phyloP scores from a whole-genome alignment of 495 filamentous ascomycete genomes.

The Saxophila tyrrhenica region DNA sequence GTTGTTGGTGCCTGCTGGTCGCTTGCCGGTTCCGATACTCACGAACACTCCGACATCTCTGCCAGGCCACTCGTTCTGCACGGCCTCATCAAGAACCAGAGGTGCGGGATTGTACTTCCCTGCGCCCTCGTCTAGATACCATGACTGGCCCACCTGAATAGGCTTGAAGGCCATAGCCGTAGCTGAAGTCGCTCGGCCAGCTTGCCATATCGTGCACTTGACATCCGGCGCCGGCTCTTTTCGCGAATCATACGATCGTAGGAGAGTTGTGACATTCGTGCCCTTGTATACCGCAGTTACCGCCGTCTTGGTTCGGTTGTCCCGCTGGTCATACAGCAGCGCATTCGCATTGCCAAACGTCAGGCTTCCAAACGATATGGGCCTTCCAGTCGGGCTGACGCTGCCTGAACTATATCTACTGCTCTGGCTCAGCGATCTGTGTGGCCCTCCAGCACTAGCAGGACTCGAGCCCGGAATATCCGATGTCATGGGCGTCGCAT shows the following conservation, averaged over 20 bases:
- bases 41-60: conserved; percentile 82
- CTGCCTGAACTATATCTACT: conserved; percentile 44
- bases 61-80: conserved; percentile 86
- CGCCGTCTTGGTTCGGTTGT: conserved; percentile 83
- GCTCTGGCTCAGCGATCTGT: conserved; percentile 42
- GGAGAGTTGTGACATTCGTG: conserved; percentile 52
- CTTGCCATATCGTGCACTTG: conserved; percentile 90
- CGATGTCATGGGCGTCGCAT: conserved; percentile 18
- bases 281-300: conserved; percentile 89
- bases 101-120: conserved; percentile 89
- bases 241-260: conserved; percentile 89
- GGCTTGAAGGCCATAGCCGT: conserved; percentile 92
- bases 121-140: conserved; percentile 85
- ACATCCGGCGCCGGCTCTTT: conserved; percentile 81
- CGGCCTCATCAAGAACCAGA: conserved; percentile 76
- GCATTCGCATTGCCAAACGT: conserved; percentile 50
- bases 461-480: conserved; percentile 14
- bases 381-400: conserved; percentile 20
- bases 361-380: conserved; percentile 22
- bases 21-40: conserved; percentile 83
- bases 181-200: conserved; percentile 85
- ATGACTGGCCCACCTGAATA: conserved; percentile 82
- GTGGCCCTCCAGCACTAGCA: conserved; percentile 4
- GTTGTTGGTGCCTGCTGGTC: conserved; percentile 59
- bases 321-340: conserved; percentile 67